Percentiles rank a stretch among this genome's conserved stretches.
These are phyloP conservation scores for Cercophora scortea DNA, from an alignment of 495 filamentous ascomycete species.

Conservation along the genomic window DNA sequence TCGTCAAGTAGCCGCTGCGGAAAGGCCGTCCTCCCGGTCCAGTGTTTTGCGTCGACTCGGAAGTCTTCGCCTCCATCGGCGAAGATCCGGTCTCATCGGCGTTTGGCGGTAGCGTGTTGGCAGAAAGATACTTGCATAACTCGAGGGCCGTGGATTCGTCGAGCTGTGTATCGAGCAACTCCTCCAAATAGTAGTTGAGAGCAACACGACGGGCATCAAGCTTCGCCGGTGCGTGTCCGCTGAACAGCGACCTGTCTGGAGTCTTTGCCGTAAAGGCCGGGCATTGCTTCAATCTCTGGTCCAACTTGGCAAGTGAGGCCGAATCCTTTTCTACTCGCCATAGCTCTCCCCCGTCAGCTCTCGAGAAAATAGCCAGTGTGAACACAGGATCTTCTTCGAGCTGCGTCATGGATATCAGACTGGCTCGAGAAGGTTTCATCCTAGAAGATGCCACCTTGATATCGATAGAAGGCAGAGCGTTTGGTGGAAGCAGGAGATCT, in stretches of 20 bases:
- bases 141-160: slow-evolving; percentile 71
- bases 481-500: slow-evolving; percentile 74
- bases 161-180: slow-evolving; percentile 71
- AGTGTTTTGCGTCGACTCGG: slow-evolving; percentile 32
- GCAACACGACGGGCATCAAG: slow-evolving; percentile 79
- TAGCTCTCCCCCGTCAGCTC: slow-evolving; percentile 69
- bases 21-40: slow-evolving; percentile 58
- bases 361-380: slow-evolving; percentile 75
- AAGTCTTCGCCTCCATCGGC: slow-evolving; percentile 24
- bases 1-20: slow-evolving; percentile 90
- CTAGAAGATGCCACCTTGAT: slow-evolving; percentile 86
- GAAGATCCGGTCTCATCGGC: slow-evolving; percentile 54
- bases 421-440: slow-evolving; percentile 78
- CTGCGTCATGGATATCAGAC: slow-evolving; percentile 60
- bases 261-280: slow-evolving; percentile 59
- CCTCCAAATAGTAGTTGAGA: slow-evolving; percentile 77
- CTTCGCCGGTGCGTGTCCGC: slow-evolving; percentile 87
- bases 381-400: slow-evolving; percentile 90
- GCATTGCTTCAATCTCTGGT: slow-evolving; percentile 67
- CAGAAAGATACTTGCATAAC: slow-evolving; percentile 82
- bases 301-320: slow-evolving; percentile 68
- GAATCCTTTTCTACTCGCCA: slow-evolving; percentile 94
- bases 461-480: slow-evolving; percentile 79
- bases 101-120: slow-evolving; percentile 71
- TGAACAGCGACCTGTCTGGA: slow-evolving; percentile 81